Evolutionary conservation across 352 stramenopile species (phyloP).

Genomic region (Phytophthora sojae): DNA sequence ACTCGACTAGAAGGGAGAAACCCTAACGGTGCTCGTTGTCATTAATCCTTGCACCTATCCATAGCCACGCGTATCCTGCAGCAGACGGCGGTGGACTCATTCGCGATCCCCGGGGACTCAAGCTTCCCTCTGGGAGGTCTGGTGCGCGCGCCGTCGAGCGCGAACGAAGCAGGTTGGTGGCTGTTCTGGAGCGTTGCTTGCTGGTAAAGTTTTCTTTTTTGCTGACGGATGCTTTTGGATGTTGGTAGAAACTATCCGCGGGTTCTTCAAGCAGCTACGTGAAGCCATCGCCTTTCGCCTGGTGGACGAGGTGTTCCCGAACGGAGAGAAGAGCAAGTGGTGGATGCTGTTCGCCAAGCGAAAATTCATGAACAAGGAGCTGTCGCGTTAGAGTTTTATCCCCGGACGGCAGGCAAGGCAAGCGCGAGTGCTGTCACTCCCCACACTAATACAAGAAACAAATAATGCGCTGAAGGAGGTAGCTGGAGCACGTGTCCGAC

Average conservation of each 20-base stretch:
- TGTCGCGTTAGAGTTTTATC: conserved; percentile 53
- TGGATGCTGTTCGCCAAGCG: conserved; percentile 95
- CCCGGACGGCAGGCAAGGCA: neutral
- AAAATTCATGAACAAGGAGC: conserved; percentile 96
- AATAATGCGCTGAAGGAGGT: neutral
- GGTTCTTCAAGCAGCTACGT: conserved; percentile 93
- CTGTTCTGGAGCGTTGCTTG: neutral
- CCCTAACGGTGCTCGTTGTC: conserved; percentile 2
- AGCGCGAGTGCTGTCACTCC: neutral
- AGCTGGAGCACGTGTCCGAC: neutral
- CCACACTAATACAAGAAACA: neutral
- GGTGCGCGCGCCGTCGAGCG: conserved; percentile 72
- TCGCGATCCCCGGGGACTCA: conserved; percentile 88
- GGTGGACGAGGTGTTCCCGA: conserved; percentile 85
- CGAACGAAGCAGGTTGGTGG: conserved; percentile 75
- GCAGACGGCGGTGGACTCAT: conserved; percentile 83
- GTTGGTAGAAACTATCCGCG: conserved; percentile 75
- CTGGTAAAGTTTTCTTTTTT: neutral
- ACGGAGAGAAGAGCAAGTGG: conserved; percentile 93
- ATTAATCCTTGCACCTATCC: conserved; percentile 1
- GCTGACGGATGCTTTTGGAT: conserved; percentile 10
- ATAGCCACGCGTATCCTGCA: conserved; percentile 84
- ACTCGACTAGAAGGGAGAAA: neutral
- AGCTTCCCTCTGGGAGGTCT: conserved; percentile 86
- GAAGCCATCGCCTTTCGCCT: conserved; percentile 85